phyloP scores from a whole-genome alignment of 1,139 yeast genomes.

The Debaryomyces psychrophilus region DNA sequence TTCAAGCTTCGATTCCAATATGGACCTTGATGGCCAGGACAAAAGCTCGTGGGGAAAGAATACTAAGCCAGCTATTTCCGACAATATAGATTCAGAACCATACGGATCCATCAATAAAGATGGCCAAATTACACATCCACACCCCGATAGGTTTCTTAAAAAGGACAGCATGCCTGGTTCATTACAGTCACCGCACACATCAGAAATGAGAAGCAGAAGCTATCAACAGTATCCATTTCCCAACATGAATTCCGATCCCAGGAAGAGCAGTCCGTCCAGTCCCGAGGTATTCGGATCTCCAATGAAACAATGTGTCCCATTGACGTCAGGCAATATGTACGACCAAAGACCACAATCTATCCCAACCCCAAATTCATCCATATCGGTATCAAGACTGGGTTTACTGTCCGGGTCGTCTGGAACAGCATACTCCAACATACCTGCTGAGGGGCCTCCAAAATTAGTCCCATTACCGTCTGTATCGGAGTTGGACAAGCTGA shows the following conservation, averaged over 20 bases:
- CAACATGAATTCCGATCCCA: slow-evolving; percentile 7
- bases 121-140: slow-evolving; percentile 3
- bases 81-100: not conserved
- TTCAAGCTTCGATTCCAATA: not conserved
- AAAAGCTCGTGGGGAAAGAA: not conserved
- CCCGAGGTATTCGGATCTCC: slow-evolving; percentile 2
- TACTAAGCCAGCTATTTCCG: not conserved
- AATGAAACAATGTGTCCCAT: not conserved
- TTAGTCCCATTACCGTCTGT: slow-evolving; percentile 33
- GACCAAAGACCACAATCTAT: slow-evolving; percentile 9
- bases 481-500: slow-evolving; percentile 34
- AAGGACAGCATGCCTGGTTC: not conserved
- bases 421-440: slow-evolving; percentile 7
- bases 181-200: slow-evolving; percentile 1
- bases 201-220: slow-evolving; percentile 7
- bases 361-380: slow-evolving; percentile 4
- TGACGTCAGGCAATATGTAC: slow-evolving; percentile 10
- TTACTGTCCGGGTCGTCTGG: slow-evolving; percentile 8
- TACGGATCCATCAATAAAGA: slow-evolving; percentile 2
- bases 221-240: slow-evolving; percentile 19
- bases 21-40: not conserved
- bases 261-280: slow-evolving; percentile 6
- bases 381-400: slow-evolving; percentile 4
- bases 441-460: slow-evolving; percentile 10
- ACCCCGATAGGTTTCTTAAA: not conserved